phyloP scores from a whole-genome alignment of 1,139 yeast species.

The Scheffersomyces quercinus region DNA sequence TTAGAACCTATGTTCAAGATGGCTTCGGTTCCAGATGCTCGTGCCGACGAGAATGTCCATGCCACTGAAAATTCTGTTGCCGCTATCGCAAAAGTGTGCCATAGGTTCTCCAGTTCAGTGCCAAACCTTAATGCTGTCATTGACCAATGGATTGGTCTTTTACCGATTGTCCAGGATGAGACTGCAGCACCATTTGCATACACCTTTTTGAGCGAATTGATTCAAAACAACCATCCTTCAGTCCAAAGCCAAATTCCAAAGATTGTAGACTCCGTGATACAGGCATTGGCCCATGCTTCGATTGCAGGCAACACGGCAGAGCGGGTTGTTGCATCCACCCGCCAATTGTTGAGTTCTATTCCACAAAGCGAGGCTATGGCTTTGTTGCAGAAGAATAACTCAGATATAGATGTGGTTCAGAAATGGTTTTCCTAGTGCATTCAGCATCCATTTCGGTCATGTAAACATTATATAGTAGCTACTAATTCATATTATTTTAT shows the following conservation, averaged over 20 bases:
- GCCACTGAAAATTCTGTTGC: conserved; percentile 88
- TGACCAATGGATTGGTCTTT: conserved; percentile 74
- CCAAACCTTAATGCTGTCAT: conserved; percentile 66
- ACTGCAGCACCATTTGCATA: conserved; percentile 92
- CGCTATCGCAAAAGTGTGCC: conserved; percentile 80
- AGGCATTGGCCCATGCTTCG: conserved; percentile 70
- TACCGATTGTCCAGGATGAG: conserved; percentile 82
- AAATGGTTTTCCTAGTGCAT: conserved; percentile 50
- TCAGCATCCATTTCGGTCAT: background rate
- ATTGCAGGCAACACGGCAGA: conserved; percentile 72
- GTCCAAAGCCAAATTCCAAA: conserved; percentile 59
- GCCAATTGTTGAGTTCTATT: conserved; percentile 45
- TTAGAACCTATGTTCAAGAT: conserved; percentile 75
- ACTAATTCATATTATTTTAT: background rate
- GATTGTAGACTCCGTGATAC: conserved; percentile 71
- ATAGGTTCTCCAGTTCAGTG: conserved; percentile 53
- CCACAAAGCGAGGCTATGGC: conserved; percentile 68
- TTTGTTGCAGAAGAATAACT: conserved; percentile 61
- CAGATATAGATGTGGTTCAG: conserved; percentile 62
- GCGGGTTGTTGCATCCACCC: conserved; percentile 60
- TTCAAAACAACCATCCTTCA: conserved; percentile 67
- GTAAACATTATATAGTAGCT: background rate
- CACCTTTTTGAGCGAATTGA: conserved; percentile 70
- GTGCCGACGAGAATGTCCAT: conserved; percentile 76
- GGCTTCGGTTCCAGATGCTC: conserved; percentile 79